These are phyloP conservation scores for Sordaria brevicollis DNA, from an alignment of 495 filamentous ascomycete species.

Conservation along the genomic window DNA sequence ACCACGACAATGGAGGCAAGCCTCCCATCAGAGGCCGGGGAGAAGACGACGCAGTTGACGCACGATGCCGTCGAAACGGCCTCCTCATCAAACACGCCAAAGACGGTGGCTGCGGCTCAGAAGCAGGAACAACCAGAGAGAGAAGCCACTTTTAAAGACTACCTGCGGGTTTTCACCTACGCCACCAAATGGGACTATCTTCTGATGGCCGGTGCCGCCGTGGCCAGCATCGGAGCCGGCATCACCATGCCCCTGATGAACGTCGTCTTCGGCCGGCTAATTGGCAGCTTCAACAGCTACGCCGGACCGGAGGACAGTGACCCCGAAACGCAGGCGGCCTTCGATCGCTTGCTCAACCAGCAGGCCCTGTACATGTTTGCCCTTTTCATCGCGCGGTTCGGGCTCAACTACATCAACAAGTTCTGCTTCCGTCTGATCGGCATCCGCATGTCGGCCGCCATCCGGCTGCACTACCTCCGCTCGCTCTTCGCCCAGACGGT, in stretches of 20 bases:
- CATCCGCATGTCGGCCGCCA: conserved; percentile 39
- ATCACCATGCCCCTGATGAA: conserved; percentile 29
- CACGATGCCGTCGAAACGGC: background rate
- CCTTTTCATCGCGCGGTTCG: conserved; percentile 35
- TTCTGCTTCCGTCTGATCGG: conserved; percentile 39
- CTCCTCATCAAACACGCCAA: background rate
- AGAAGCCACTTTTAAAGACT: conserved; percentile 32
- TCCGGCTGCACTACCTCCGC: conserved; percentile 42
- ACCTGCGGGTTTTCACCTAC: conserved; percentile 34
- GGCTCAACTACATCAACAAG: conserved; percentile 38
- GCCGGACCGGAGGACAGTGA: background rate
- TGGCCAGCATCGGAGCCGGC: conserved; percentile 24
- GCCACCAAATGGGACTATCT: conserved; percentile 31
- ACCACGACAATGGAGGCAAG: background rate
- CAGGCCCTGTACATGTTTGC: conserved; percentile 24
- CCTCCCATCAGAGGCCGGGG: background rate
- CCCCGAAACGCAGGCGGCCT: conserved; percentile 1
- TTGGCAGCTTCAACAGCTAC: conserved; percentile 20
- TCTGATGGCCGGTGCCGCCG: conserved; percentile 23
- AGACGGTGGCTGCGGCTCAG: background rate
- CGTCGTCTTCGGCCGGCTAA: conserved; percentile 24
- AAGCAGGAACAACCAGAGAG: conserved; percentile 25
- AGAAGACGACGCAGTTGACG: background rate
- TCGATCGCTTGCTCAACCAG: conserved; percentile 12
- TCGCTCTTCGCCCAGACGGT: conserved; percentile 45